Conservation (phyloP, 2,329 filamentous ascomycete genomes). For the Thielaviopsis populi region DNA sequence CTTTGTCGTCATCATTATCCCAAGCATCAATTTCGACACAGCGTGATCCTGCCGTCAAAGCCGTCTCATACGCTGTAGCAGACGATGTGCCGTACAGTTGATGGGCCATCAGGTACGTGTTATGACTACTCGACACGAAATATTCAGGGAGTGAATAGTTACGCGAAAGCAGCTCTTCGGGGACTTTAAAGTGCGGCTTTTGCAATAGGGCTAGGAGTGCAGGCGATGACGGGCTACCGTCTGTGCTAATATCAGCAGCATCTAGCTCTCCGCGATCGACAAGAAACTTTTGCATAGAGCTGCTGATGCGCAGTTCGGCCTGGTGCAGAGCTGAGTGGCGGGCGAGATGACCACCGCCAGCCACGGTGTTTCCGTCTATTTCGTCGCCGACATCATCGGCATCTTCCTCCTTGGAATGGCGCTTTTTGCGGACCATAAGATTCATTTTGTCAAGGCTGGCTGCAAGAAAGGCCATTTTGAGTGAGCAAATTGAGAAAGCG, state of each 20-base stretch:
- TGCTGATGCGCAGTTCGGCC: constrained; percentile 42
- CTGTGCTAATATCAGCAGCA: constrained; percentile 32
- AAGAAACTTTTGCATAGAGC: constrained; percentile 41
- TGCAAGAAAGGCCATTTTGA: constrained; percentile 18
- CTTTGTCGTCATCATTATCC: constrained; percentile 44
- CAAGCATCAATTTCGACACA: constrained; percentile 64
- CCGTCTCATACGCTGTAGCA: constrained; percentile 47
- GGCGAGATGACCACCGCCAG: constrained; percentile 44
- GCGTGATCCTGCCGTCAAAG: constrained; percentile 45
- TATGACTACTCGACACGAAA: constrained; percentile 59
- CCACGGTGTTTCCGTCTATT: constrained; percentile 36
- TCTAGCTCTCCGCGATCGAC: constrained; percentile 36
- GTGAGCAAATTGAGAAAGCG: background rate
- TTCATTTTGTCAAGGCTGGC: constrained; percentile 16
- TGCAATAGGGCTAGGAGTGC: constrained; percentile 38
- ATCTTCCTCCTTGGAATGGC: constrained; percentile 23
- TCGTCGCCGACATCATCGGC: constrained; percentile 40
- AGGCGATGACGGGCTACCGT: constrained; percentile 29
- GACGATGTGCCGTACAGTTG: constrained; percentile 51
- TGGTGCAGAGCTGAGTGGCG: constrained; percentile 33
- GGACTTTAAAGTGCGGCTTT: constrained; percentile 43
- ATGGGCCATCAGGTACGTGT: constrained; percentile 56
- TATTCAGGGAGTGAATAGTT: constrained; percentile 51
- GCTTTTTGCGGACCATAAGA: constrained; percentile 10
- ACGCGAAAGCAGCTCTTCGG: constrained; percentile 38